phyloP scores from a whole-genome alignment of 2,329 filamentous ascomycete genomes.

The Fusarium sublunatum region DNA sequence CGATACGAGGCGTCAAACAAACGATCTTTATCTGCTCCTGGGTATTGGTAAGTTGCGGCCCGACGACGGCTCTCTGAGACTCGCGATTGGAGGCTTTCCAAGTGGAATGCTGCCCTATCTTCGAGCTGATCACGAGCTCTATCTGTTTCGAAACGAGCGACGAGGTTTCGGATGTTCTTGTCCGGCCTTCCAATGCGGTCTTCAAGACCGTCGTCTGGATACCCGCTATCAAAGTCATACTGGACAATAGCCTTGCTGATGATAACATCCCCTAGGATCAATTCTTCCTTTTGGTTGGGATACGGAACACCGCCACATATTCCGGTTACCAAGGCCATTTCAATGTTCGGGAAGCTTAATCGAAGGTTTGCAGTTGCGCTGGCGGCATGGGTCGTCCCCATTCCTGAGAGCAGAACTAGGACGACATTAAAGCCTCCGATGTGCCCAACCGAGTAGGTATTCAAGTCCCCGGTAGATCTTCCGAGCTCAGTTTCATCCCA shows the following conservation, averaged over 20 bases:
- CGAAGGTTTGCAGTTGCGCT: slow-evolving; percentile 45
- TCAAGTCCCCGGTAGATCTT: slow-evolving; percentile 41
- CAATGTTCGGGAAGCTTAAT: slow-evolving; percentile 50
- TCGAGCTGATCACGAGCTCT: not conserved
- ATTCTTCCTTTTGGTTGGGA: slow-evolving; percentile 10
- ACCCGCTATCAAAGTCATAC: slow-evolving; percentile 44
- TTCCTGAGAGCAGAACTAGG: slow-evolving; percentile 44
- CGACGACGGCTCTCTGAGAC: not conserved
- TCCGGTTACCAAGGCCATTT: slow-evolving; percentile 53
- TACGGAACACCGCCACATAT: slow-evolving; percentile 55
- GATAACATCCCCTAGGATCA: slow-evolving; percentile 51
- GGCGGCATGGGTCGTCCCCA: slow-evolving; percentile 48
- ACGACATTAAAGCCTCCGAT: slow-evolving; percentile 47
- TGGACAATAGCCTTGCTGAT: slow-evolving; percentile 47
- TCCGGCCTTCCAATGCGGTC: slow-evolving; percentile 36
- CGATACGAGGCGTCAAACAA: slow-evolving; percentile 27
- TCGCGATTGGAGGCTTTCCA: not conserved
- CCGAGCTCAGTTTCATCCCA: slow-evolving; percentile 44
- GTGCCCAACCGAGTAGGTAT: slow-evolving; percentile 47
- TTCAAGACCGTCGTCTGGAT: slow-evolving; percentile 28
- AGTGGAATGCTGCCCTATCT: not conserved
- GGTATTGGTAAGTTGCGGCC: slow-evolving; percentile 38
- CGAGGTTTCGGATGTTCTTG: slow-evolving; percentile 4
- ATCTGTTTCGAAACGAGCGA: not conserved
- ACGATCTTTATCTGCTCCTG: slow-evolving; percentile 41